These are phyloP conservation scores for Pulveroboletus ravenelii DNA, from an alignment of 768 basidiomycete genomes.

Conservation along the genomic window DNA sequence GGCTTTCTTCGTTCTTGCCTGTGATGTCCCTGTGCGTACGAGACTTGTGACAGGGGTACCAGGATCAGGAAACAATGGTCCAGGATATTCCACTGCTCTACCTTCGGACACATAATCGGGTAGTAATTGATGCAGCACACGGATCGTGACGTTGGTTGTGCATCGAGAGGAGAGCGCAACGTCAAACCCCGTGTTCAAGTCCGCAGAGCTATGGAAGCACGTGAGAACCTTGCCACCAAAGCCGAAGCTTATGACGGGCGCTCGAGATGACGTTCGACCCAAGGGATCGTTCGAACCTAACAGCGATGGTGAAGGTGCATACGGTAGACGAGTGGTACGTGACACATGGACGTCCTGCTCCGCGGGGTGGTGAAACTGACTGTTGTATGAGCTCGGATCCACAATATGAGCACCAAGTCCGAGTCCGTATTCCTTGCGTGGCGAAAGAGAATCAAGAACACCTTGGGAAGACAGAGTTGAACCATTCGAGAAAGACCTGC, in stretches of 20 bases:
- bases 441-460: slow-evolving; percentile 11
- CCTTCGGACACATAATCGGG: slow-evolving; percentile 59
- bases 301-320: slow-evolving; percentile 82
- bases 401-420: slow-evolving; percentile 14
- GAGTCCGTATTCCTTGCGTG: slow-evolving; percentile 29
- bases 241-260: slow-evolving; percentile 84
- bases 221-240: slow-evolving; percentile 90
- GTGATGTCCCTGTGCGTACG: slow-evolving; percentile 56
- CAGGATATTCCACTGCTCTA: slow-evolving; percentile 65
- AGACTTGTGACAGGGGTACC: slow-evolving; percentile 59
- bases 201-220: slow-evolving; percentile 74
- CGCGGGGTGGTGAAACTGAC: slow-evolving; percentile 15
- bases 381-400: slow-evolving; percentile 15
- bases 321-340: slow-evolving; percentile 46
- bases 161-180: slow-evolving; percentile 69
- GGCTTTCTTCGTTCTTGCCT: slow-evolving; percentile 80
- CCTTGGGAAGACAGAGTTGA: slow-evolving; percentile 36
- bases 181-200: slow-evolving; percentile 70
- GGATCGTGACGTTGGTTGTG: slow-evolving; percentile 65
- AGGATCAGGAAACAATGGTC: slow-evolving; percentile 79
- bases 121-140: slow-evolving; percentile 61
- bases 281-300: slow-evolving; percentile 80
- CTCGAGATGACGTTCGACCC: slow-evolving; percentile 63
- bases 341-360: slow-evolving; percentile 28
- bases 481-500: slow-evolving; percentile 43